These are phyloP conservation scores for Ophiostoma quercus DNA, from an alignment of 2,329 filamentous ascomycete species.

Conservation along the genomic window DNA sequence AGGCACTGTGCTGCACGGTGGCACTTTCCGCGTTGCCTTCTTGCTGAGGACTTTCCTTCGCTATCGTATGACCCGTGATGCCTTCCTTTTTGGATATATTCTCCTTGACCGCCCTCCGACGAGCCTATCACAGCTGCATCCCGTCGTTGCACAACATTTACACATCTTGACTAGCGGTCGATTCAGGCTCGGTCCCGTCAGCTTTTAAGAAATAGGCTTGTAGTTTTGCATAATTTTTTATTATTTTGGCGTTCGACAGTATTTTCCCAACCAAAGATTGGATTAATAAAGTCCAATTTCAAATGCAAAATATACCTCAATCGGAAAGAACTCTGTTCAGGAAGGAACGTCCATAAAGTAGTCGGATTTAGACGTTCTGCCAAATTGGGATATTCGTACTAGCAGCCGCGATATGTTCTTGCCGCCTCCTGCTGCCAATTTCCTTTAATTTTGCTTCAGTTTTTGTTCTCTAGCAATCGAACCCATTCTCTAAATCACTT, in stretches of 20 bases:
- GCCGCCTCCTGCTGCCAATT: not conserved
- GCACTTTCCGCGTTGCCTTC: slow-evolving; percentile 6
- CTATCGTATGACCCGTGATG: not conserved
- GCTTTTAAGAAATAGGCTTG: not conserved
- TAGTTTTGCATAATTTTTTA: not conserved
- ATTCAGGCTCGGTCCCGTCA: not conserved
- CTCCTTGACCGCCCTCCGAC: not conserved
- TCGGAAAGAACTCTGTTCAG: not conserved
- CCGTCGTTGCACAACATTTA: not conserved
- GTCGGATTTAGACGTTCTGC: not conserved
- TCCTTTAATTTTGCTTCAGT: not conserved
- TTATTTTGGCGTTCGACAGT: not conserved
- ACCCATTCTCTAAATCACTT: not conserved
- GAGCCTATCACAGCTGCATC: not conserved
- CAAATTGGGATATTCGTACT: not conserved
- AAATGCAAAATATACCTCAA: not conserved
- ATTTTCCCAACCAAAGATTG: not conserved
- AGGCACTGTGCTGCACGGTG: not conserved
- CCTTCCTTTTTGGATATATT: not conserved
- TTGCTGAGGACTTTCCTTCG: not conserved
- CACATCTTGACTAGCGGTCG: not conserved
- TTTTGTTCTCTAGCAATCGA: not conserved
- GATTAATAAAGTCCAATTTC: not conserved
- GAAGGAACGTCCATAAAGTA: not conserved
- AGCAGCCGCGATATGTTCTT: not conserved